A percentile compares a stretch with the other conserved stretches of the same genome.
Conservation (phyloP, 2,329 filamentous ascomycete species). For the Aspergillus viridinutans region DNA sequence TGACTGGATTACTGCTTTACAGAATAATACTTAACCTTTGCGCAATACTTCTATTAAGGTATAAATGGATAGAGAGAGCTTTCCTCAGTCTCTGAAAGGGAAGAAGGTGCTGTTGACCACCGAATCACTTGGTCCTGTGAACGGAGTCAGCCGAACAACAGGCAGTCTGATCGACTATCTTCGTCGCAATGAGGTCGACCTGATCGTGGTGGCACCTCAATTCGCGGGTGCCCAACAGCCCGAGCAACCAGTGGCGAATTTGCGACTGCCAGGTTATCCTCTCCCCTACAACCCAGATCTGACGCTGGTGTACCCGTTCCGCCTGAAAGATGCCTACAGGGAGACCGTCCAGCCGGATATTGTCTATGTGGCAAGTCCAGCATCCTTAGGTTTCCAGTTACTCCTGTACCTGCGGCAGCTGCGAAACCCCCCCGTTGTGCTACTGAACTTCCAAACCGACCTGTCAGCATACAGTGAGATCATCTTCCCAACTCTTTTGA, state of each 20-base stretch:
- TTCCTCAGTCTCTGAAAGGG: conserved; percentile 49
- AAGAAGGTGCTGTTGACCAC: conserved; percentile 64
- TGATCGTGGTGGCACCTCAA: conserved; percentile 63
- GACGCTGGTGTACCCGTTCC: conserved; percentile 65
- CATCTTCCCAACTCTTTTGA: conserved; percentile 61
- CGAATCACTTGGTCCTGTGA: conserved; percentile 68
- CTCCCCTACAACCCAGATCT: conserved; percentile 69
- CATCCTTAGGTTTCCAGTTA: conserved; percentile 66
- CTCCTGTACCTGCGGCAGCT: conserved; percentile 65
- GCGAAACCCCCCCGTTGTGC: conserved; percentile 51
- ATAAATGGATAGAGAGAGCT: conserved; percentile 18
- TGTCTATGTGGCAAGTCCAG: conserved; percentile 66
- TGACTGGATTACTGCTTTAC: background rate
- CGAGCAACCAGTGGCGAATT: conserved; percentile 28
- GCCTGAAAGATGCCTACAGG: conserved; percentile 57
- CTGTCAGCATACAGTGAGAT: conserved; percentile 66
- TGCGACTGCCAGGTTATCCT: conserved; percentile 61
- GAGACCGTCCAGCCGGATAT: conserved; percentile 63
- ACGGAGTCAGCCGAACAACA: conserved; percentile 69
- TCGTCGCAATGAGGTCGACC: conserved; percentile 58
- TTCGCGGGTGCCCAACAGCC: conserved; percentile 46
- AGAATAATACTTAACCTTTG: background rate
- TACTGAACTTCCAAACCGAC: conserved; percentile 70
- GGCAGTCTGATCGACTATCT: conserved; percentile 66
- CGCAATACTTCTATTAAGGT: background rate